A percentile compares a stretch with the other conserved stretches of the same genome.
These are phyloP conservation scores for Colletotrichum destructivum DNA, from an alignment of 2,329 filamentous ascomycete species.

Conservation along the genomic window DNA sequence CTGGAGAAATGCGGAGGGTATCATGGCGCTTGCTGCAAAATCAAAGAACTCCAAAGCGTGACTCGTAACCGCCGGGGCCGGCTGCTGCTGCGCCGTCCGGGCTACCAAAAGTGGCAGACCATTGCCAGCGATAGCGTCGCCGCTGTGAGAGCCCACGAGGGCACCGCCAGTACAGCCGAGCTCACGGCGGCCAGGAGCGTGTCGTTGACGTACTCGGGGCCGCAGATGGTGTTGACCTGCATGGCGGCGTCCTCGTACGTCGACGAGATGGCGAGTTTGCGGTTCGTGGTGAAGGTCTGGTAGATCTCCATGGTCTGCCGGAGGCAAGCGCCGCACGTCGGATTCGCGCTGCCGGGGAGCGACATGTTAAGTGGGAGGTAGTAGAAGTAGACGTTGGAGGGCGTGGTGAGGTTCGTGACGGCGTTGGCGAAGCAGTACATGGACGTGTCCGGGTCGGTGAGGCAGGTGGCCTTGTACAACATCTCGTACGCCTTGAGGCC, in stretches of 20 bases:
- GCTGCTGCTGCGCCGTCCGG: neutral
- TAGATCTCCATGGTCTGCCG: slow-evolving; percentile 87
- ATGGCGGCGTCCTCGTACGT: slow-evolving; percentile 81
- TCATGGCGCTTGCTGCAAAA: slow-evolving; percentile 43
- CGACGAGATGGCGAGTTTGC: slow-evolving; percentile 74
- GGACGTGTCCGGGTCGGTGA: slow-evolving; percentile 75
- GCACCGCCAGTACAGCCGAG: slow-evolving; percentile 41
- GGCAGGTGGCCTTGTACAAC: slow-evolving; percentile 85
- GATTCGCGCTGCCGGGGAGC: slow-evolving; percentile 77
- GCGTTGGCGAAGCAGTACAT: slow-evolving; percentile 89
- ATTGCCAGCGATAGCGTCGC: slow-evolving; percentile 20
- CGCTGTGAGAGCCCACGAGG: slow-evolving; percentile 30
- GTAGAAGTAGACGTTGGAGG: slow-evolving; percentile 85
- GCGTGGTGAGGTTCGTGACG: slow-evolving; percentile 80
- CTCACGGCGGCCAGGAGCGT: slow-evolving; percentile 61
- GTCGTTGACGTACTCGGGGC: slow-evolving; percentile 70
- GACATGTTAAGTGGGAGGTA: slow-evolving; percentile 84
- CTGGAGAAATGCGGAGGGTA: slow-evolving; percentile 36
- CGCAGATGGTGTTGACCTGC: slow-evolving; percentile 79
- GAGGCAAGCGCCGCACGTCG: slow-evolving; percentile 83
- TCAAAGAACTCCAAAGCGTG: slow-evolving; percentile 41
- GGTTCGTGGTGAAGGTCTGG: slow-evolving; percentile 76
- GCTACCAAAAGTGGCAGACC: slow-evolving; percentile 18
- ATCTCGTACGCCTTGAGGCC: slow-evolving; percentile 84
- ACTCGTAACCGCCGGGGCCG: slow-evolving; percentile 33